Percentiles rank a stretch among this genome's conserved stretches.
phyloP scores from a whole-genome alignment of 1,284 basidiomycete species.

The Leccinum insolens region DNA sequence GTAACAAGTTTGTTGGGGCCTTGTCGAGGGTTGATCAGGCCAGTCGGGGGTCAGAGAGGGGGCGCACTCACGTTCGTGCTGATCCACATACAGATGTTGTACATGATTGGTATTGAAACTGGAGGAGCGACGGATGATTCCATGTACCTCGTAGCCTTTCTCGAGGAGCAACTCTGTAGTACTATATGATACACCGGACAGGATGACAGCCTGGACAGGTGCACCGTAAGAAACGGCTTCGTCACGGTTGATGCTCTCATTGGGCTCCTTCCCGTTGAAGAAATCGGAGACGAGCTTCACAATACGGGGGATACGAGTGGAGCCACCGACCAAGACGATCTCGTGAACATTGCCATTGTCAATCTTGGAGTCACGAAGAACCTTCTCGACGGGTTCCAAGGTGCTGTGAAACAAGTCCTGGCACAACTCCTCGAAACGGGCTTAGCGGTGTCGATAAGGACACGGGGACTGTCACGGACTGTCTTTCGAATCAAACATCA shows the following conservation, averaged over 20 bases:
- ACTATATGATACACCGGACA: conserved; percentile 78
- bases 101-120: conserved; percentile 93
- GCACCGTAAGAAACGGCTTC: conserved; percentile 99
- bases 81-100: conserved; percentile 87
- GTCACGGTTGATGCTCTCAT: conserved; percentile 98
- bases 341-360: conserved; percentile 96
- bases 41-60: background rate
- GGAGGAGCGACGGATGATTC: conserved; percentile 91
- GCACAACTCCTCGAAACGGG: conserved; percentile 56
- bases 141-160: conserved; percentile 92
- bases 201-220: conserved; percentile 98
- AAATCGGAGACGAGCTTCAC: conserved; percentile 98
- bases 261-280: conserved; percentile 98
- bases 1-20: conserved; percentile 48
- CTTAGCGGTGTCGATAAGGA: background rate
- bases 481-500: background rate
- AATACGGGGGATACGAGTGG: conserved; percentile 98
- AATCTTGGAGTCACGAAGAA: conserved; percentile 97
- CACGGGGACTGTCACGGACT: background rate
- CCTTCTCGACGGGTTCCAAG: conserved; percentile 98
- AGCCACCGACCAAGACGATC: conserved; percentile 97
- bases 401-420: conserved; percentile 97
- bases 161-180: conserved; percentile 76
- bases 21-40: conserved; percentile 32
- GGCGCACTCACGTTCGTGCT: conserved; percentile 71